A percentile compares a stretch with the other conserved stretches of the same genome.
Conservation (phyloP, 2,329 filamentous ascomycete species). For the Alternaria postmessia region DNA sequence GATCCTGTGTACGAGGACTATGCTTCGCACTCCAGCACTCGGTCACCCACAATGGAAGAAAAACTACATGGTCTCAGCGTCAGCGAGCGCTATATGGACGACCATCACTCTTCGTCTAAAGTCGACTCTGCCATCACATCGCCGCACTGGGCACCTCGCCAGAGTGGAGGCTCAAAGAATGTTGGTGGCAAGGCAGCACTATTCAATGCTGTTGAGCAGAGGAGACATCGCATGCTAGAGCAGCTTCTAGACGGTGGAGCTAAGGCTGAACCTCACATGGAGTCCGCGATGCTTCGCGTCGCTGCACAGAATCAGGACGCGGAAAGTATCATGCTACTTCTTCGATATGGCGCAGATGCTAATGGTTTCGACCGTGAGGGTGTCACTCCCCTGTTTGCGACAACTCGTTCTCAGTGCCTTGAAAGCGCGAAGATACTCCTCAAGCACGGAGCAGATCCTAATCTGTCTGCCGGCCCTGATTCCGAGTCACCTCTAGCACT, state of each 20-base stretch:
- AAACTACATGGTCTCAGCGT: conserved; percentile 35
- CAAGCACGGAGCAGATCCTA: conserved; percentile 35
- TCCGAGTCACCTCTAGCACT: conserved; percentile 64
- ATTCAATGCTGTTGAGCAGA: conserved; percentile 65
- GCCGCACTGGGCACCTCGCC: conserved; percentile 31
- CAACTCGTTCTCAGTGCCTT: conserved; percentile 38
- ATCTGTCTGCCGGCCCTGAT: conserved; percentile 52
- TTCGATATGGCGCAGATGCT: conserved; percentile 42
- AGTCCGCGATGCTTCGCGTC: conserved; percentile 43
- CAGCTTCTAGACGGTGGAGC: conserved; percentile 46
- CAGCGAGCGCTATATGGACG: conserved; percentile 34
- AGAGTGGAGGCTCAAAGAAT: conserved; percentile 35
- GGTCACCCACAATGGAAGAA: conserved; percentile 36
- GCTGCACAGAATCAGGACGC: conserved; percentile 43
- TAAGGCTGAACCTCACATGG: conserved; percentile 37
- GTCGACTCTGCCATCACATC: conserved; percentile 26
- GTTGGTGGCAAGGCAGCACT: conserved; percentile 48
- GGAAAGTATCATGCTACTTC: conserved; percentile 38
- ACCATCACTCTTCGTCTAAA: conserved; percentile 27
- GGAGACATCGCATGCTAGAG: conserved; percentile 67
- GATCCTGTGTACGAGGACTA: conserved; percentile 35
- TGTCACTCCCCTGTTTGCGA: conserved; percentile 39
- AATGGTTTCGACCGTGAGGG: conserved; percentile 43
- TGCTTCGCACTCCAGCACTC: conserved; percentile 25
- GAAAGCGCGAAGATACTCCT: conserved; percentile 57